Conservation (phyloP, 2,329 filamentous ascomycete genomes). For the Amylocarpus encephaloides region DNA sequence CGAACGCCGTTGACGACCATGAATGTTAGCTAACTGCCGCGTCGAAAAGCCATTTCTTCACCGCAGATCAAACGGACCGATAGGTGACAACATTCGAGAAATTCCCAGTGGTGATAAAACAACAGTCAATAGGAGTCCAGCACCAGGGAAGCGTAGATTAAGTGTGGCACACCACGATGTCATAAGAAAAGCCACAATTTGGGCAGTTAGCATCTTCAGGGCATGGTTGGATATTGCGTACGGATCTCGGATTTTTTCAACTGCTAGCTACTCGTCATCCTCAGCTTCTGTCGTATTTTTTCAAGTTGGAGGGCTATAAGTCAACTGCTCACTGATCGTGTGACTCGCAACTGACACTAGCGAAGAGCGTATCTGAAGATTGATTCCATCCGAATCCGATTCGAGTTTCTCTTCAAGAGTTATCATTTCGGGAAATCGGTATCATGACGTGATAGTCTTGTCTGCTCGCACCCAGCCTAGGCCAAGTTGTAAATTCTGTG, state of each 20-base stretch:
- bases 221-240: neutral
- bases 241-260: neutral
- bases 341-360: too few species aligned
- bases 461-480: too few species aligned
- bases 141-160: conserved; percentile 5
- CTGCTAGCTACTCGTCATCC: neutral
- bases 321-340: too few species aligned
- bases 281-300: neutral
- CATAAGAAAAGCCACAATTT: conserved; percentile 6
- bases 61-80: conserved; percentile 7
- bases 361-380: too few species aligned
- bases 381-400: too few species aligned
- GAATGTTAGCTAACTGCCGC: neutral
- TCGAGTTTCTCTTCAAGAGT: too few species aligned
- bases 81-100: neutral
- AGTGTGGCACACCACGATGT: conserved; percentile 9
- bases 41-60: neutral
- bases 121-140: conserved; percentile 7
- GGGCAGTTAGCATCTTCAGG: conserved; percentile 1
- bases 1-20: neutral
- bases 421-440: too few species aligned
- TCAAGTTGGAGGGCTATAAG: neutral
- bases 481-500: too few species aligned
- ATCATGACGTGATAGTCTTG: too few species aligned
- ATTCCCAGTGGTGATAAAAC: neutral